phyloP scores from a whole-genome alignment of 371 early-diverging fungal species.

The Rhizopus delemar region DNA sequence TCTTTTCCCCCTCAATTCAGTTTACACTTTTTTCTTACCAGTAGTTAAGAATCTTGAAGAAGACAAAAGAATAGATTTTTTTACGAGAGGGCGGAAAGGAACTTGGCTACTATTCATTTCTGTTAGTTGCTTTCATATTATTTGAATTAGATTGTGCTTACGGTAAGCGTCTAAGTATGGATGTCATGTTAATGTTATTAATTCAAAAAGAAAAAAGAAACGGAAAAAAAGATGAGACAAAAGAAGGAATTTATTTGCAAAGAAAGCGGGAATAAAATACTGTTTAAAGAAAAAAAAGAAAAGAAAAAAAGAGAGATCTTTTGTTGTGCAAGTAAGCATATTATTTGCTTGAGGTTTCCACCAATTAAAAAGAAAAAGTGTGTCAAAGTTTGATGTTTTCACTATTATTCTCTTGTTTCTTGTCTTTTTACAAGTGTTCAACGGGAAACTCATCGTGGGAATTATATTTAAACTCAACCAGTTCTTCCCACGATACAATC shows the following conservation, averaged over 20 bases:
- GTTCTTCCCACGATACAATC: neutral
- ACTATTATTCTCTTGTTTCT: neutral
- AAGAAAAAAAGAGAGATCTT: neutral
- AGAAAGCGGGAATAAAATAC: neutral
- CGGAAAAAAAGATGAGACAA: neutral
- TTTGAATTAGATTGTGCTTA: neutral
- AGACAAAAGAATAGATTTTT: conserved; percentile 1
- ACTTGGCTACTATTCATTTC: neutral
- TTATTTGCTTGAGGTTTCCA: neutral
- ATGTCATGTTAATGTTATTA: neutral
- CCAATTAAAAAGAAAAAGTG: too few relatives aligned
- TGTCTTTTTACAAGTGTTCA: neutral
- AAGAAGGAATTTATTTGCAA: neutral
- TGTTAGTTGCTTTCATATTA: neutral
- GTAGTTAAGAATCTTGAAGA: conserved; percentile 1
- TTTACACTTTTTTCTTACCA: neutral
- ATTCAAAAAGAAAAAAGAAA: neutral
- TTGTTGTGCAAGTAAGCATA: neutral
- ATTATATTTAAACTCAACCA: neutral
- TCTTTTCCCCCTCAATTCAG: neutral
- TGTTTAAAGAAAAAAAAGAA: neutral
- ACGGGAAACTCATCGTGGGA: neutral
- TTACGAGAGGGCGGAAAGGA: neutral
- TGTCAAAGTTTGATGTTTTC: neutral
- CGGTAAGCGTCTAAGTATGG: conserved; percentile 3